These are phyloP conservation scores for Passiflora organensis DNA, from an alignment of 345 rosid species.

Conservation along the genomic window DNA sequence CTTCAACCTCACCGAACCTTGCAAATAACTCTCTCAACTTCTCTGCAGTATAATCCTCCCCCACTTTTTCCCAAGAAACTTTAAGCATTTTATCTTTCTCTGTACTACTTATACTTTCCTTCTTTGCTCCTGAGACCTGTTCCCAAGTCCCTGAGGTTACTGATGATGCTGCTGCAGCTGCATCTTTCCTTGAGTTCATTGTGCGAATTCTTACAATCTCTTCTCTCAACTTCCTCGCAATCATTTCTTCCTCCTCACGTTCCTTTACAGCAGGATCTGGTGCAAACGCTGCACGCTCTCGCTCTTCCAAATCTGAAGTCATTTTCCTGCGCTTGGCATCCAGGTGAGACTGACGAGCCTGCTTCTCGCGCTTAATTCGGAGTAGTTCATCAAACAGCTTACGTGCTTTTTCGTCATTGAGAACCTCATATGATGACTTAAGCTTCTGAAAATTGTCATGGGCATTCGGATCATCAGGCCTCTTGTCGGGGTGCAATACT, in stretches of 20 bases:
- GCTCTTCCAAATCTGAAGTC: slow-evolving; percentile 77
- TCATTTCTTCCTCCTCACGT: slow-evolving; percentile 59
- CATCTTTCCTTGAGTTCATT: slow-evolving; percentile 40
- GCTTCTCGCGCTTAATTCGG: slow-evolving; percentile 60
- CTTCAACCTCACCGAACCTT: slow-evolving; percentile 75
- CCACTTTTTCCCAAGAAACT: slow-evolving; percentile 70
- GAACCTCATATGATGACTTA: slow-evolving; percentile 66
- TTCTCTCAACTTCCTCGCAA: slow-evolving; percentile 62
- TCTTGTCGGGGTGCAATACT: slow-evolving; percentile 81
- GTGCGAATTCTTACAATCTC: slow-evolving; percentile 71
- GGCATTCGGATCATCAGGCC: slow-evolving; percentile 81
- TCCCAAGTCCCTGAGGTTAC: slow-evolving; percentile 28
- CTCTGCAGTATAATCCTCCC: slow-evolving; percentile 56
- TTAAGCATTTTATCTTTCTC: slow-evolving; percentile 67
- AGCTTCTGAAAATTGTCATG: slow-evolving; percentile 70
- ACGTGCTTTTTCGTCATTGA: slow-evolving; percentile 73
- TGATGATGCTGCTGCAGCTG: slow-evolving; percentile 25
- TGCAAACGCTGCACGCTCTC: slow-evolving; percentile 68
- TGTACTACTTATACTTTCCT: slow-evolving; percentile 22
- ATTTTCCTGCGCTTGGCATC: slow-evolving; percentile 69
- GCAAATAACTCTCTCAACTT: slow-evolving; percentile 63
- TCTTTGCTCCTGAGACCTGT: slow-evolving; percentile 21
- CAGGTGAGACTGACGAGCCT: slow-evolving; percentile 42
- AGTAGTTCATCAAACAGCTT: slow-evolving; percentile 81
- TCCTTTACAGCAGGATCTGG: slow-evolving; percentile 39